Base-by-base conservation (phyloP, 1,139 yeast genomes). In the Pneumocystis canis region DNA sequence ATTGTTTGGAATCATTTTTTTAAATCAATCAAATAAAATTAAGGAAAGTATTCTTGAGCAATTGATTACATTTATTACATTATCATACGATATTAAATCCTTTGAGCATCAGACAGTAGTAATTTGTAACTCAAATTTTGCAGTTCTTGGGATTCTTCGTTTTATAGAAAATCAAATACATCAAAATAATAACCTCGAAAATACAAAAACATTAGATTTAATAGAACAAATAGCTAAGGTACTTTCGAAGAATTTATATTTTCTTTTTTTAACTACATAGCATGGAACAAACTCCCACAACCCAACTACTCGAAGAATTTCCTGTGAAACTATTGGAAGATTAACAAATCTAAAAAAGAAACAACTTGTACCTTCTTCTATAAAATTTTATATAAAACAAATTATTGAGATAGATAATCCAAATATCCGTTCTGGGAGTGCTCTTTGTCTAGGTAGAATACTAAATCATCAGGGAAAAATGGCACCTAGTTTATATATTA, bases 21-120 rank as follows among this genome's bases (percentile, higher is more conserved):
- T 47, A 20, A 47, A 47, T 11, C 54, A 92, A 68, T 82, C 90
- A n/a, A 74, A 82, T 9, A 87, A 89, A 67, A 86, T 92, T 63
- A 97, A 92, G 70, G 84, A 86, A 64, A 89, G 97, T 1, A 78
- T 92, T 47, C 73, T 92, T 60, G 97, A 90, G 68, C 89, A 85
- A 65, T 75, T 92, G 66, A 79, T 90, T 68, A 77, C 84, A 2
- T 81, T 84, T 6, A 68, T 82, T 54, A 61, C 66, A 20, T 58
- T 69, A 4, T 63, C 71, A 2, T 64, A 67, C 11, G 61, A 74
- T 75, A 41, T 73, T 70, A 70, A 67, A 73, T 64, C 65, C 57
- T 66, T 67, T 1, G 69, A 69, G 1, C 65, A 73, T 14, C 67
- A 67, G 47, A 73, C 73, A 1, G 88, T 92, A 0, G 77, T 85